Base-by-base conservation (phyloP, 2,329 filamentous ascomycete genomes). In the Epichloe typhina region DNA sequence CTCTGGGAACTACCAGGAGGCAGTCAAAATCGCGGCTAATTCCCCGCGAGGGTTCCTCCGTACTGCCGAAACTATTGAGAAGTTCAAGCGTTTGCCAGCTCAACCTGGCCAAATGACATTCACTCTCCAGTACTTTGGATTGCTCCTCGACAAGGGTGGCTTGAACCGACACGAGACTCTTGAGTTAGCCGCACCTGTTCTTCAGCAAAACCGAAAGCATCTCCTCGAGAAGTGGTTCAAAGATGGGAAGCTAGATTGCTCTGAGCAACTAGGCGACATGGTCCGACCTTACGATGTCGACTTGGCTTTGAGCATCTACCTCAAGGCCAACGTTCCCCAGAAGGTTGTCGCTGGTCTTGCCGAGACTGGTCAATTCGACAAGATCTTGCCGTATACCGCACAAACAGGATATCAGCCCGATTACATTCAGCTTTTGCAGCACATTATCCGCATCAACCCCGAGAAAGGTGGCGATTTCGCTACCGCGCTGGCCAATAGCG, bases 211-310 rank as follows among this genome's bases (percentile, higher is more conserved):
- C 67, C 83, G 93, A 57, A 97, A 96, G 72, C 88, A 97, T 64
- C 74, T 98, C 26, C 79, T 98, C 31, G 93, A 97, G 71, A 98
- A 98, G 71, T 98, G 94, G 94, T 79, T 97, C 67, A 85, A 85
- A 63, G 93, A 97, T 71, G 86, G 88, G 69, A 98, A 98, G 75
- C 78, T 98, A 42, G 88, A 94, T 66, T 90, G 86, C 70, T 97
- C 93, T 0, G 93, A 98, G 72, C 88, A 96, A 68, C 80, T 98
- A 47, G 93, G 93, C 72, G 94, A 98, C 66, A 81, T 95, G 61
- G 86, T 97, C 47, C 86, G 93, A 46, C 78, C 86, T 19, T 88
- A 96, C 61, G 93, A 98, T 64, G 75, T 95, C 61, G 84, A 84
- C 64, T 77, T 97, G 64, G 93, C 94, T 31, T 75, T 98, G 52